These are phyloP conservation scores for Wickerhamomyces queroliae DNA, from an alignment of 805 yeast species.

Conservation along the genomic window DNA sequence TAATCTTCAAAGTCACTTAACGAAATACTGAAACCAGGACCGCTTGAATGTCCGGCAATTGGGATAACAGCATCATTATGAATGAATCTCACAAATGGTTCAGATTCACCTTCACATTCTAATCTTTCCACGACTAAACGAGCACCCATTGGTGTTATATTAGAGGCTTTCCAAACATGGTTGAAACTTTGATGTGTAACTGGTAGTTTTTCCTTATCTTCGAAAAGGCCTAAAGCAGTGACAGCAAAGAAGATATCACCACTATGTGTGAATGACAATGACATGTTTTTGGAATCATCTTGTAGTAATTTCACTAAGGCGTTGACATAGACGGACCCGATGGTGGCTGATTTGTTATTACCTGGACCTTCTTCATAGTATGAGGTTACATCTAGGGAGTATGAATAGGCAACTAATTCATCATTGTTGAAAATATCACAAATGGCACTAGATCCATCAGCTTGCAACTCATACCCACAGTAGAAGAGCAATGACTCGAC, in stretches of 20 bases:
- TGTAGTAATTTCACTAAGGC: constrained; percentile 41
- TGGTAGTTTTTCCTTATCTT: constrained; percentile 31
- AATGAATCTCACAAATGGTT: constrained; percentile 34
- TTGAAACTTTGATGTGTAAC: constrained; percentile 36
- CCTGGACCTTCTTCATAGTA: constrained; percentile 49
- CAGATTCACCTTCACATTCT: constrained; percentile 23
- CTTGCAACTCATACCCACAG: constrained; percentile 48
- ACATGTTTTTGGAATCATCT: constrained; percentile 31
- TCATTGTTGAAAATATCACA: constrained; percentile 40
- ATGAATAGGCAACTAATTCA: constrained; percentile 38
- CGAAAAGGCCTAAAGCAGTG: constrained; percentile 43
- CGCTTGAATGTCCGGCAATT: constrained; percentile 31
- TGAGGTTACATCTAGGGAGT: constrained; percentile 33
- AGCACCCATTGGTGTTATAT: constrained; percentile 49
- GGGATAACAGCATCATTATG: constrained; percentile 48
- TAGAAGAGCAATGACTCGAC: constrained; percentile 34
- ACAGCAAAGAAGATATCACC: constrained; percentile 45
- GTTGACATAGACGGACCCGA: constrained; percentile 41
- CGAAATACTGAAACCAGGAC: constrained; percentile 42
- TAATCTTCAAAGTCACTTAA: constrained; percentile 19
- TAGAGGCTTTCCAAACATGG: constrained; percentile 38
- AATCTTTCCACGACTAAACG: constrained; percentile 40
- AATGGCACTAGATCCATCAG: constrained; percentile 26
- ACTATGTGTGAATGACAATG: constrained; percentile 49
- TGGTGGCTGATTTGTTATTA: constrained; percentile 29